Evolutionary conservation across 345 rosid genomes (phyloP), one percentile per base, ranked within the genome.

Genomic region (Tarenaya hassleriana): DNA sequence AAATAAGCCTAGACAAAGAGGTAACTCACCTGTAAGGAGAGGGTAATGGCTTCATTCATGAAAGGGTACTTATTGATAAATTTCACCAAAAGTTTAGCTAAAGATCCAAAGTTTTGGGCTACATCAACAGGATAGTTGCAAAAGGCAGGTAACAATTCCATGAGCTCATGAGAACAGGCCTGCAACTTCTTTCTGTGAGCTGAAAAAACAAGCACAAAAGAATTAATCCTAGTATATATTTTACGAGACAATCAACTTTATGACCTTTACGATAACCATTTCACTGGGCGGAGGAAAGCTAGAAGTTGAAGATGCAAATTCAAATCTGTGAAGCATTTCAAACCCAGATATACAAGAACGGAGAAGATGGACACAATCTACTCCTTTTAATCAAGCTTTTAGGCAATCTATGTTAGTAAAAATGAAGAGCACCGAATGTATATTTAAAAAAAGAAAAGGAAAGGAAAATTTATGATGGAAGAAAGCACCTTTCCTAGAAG

Each of bases 121-220:
- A 72, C 71, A 58, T 92, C 96, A 57, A 58, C 72, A 46, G 96
- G 87, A 69, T 78, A 79, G 62, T 69, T 76, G 70, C 94, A 88
- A 53, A 88, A 88, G 57, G 90, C 81, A 53, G 96, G 88, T 34
- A 88, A 72, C 72, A 92, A 74, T 34, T 67, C 77, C 84, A 76
- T 69, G 5, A 92, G 84, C 50, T 68, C 84, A 66, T 64, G 79
- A 42, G 95, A 77, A 75, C 62, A 70, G 64, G 82, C 73, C 72
- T 66, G 71, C 63, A 92, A 75, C 61, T 79, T 80, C 63, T 84
- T 69, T 42, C 84, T 67, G 13, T 48, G 75, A 40, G 39, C 62
- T 64, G 86, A 58, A 59, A n/a, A 58, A 24, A 72, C 66, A 66
- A 56, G 43, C 33, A 57, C 20, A 41, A 18, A 56, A 35, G 29